Base-by-base conservation (phyloP, 1,139 yeast species). In the Yamadazyma triangularis region DNA sequence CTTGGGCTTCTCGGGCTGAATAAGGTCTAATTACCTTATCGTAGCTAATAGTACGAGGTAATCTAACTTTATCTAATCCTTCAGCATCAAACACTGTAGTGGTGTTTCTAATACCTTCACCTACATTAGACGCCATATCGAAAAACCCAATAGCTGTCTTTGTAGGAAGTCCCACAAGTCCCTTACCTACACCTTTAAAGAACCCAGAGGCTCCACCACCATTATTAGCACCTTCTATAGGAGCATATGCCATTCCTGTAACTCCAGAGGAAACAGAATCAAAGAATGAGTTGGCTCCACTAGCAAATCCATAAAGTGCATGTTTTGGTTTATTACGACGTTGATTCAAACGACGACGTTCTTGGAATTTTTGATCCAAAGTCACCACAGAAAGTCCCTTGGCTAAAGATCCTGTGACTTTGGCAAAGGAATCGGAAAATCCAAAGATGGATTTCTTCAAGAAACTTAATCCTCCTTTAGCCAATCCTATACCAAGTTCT, bases 371-470 rank as follows among this genome's bases (percentile, higher is more conserved):
- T 36, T 74, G 70, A 56, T 91, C 98, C 67, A 91, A 73, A 0
- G 97, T 91, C 0, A 88, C 95, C 10, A 81, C 91, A 0, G 96
- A 78, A 29, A 93, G 65, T 0, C 98, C 98, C 55, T 93, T 93
- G 0, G 98, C 95, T 43, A 93, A 64, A 0, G 96, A 86, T 1
- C 96, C 96, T 0, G 98, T 87, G 18, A 91, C 76, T 54, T 88
- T 87, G 3, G 96, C 83, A 56, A 93, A 71, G 41, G 96, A 86
- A 58, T 93, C 97, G 14, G 96, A 84, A 34, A 93, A 70, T 6
- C 98, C 98, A 64, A 84, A 93, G 1, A 93, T 91, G 0, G 97
- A 84, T 60, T 93, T 93, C 52, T 89, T 89, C 56, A 93, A 71
- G 60, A 93, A 91, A 54, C 95, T 86, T 37, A 87, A 63, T 0